Evolutionary conservation across 1,284 basidiomycete species (phyloP), one percentile per base, ranked within the genome.

Genomic region (Rhizopogon parksii): DNA sequence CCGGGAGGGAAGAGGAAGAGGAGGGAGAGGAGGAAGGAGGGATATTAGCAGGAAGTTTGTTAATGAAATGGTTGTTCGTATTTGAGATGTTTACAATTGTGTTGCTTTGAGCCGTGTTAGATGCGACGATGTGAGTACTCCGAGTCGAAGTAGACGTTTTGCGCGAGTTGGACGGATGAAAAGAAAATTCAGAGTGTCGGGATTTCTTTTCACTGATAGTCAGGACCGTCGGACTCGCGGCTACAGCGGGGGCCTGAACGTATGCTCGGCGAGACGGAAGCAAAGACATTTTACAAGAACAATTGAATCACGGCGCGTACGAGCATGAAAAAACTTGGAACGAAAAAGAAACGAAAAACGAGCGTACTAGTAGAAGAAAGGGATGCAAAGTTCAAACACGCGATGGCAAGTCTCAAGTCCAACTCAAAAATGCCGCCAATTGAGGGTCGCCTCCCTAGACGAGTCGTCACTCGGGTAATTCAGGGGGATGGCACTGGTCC

Each of bases 241-340:
- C 59, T 9, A 67, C 65, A 0, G 63, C 58, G 19, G 64, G 61
- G 3, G 65, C 60, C 46, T 63, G 65, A 32, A 64, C 57, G 38
- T 62, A 54, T 36, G 59, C 49, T 36, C 57, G 49, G 9, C 57
- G 53, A n/a, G 56, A 49, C 46, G 54, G 56, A 52, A 46, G 50
- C 47, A 50, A 19, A 48, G 45, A 56, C 59, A 60, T 62, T 38
- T 54, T 51, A 55, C 43, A 50, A 50, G 1, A 43, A n/a, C 14
- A 42, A 24, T 24, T 24, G 45, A 50, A 49, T 50, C 35, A 52
- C 17, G 38, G 34, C 47, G 36, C 40, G 52, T 32, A 53, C 42
- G 25, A 40, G 17, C 32, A 32, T 46, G 14, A 34, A 50, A 42
- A 46, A 40, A 46, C 21, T 32, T 8, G 21, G 46, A 46, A 7